Evolutionary conservation across 208 protist genomes (phyloP).

Genomic region (Strigomonas galati): DNA sequence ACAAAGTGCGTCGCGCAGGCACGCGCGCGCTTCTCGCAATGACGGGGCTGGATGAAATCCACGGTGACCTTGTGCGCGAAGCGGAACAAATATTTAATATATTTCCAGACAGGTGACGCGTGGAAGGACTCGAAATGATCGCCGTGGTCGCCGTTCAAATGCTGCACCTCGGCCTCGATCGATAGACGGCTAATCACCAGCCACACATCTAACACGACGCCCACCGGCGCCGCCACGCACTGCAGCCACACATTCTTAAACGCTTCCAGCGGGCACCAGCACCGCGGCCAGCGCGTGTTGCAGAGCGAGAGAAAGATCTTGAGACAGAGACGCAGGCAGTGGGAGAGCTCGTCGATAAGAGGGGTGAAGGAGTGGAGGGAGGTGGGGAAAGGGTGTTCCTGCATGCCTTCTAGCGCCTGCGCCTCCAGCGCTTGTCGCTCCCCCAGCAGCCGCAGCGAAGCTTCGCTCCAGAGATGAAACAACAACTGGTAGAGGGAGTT

Average conservation of each 20-base stretch:
- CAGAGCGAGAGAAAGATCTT: conserved; percentile 72
- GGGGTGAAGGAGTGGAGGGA: conserved; percentile 18
- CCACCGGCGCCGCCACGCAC: conserved; percentile 36
- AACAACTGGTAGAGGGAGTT: conserved; percentile 45
- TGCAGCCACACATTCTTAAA: conserved; percentile 50
- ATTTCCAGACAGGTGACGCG: conserved; percentile 46
- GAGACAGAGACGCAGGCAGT: conserved; percentile 67
- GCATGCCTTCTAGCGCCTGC: background rate
- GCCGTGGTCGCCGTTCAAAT: conserved; percentile 11
- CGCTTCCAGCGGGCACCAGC: conserved; percentile 49
- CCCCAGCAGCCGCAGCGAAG: conserved; percentile 14
- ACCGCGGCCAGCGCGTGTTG: conserved; percentile 47
- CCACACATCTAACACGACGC: conserved; percentile 29
- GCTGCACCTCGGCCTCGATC: conserved; percentile 24
- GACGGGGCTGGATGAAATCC: conserved; percentile 58
- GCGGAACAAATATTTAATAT: conserved; percentile 60
- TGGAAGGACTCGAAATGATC: conserved; percentile 66
- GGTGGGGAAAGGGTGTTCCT: conserved; percentile 11
- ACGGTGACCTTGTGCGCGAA: conserved; percentile 53
- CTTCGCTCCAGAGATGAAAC: conserved; percentile 35
- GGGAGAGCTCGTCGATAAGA: conserved; percentile 37
- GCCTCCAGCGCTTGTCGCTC: conserved; percentile 16
- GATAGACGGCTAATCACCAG: conserved; percentile 43
- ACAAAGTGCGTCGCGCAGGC: conserved; percentile 53
- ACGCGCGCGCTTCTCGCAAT: conserved; percentile 53